Conservation (phyloP, 2,329 filamentous ascomycete species). For the Neopestalotiopsis sp. region DNA sequence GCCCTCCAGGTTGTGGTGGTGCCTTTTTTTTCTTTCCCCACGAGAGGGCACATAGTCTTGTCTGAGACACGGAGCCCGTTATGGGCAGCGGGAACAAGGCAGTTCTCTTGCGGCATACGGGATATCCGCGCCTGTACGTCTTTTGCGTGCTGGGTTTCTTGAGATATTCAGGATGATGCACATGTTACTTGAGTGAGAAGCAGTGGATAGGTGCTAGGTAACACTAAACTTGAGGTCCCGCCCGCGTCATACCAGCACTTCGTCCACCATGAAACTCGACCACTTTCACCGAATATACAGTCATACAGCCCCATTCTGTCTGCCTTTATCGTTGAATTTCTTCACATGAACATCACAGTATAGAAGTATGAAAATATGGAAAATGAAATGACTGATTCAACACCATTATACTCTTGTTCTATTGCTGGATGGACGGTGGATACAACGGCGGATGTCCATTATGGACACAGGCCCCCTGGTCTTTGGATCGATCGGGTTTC, state of each 20-base stretch:
- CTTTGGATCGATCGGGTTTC: constrained; percentile 1
- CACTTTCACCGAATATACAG: too few species aligned
- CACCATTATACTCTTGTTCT: neutral
- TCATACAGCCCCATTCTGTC: too few species aligned
- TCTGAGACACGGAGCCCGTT: constrained; percentile 4
- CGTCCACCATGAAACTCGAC: too few species aligned
- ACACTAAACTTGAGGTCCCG: too few species aligned
- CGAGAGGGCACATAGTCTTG: neutral
- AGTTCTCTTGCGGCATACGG: neutral
- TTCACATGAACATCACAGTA: neutral
- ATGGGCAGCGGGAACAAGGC: neutral
- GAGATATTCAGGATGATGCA: neutral
- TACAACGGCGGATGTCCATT: neutral
- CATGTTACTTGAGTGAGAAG: neutral
- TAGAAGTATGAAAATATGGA: neutral
- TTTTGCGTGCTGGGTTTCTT: neutral
- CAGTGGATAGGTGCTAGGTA: too few species aligned
- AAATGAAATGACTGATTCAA: neutral
- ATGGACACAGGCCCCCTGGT: neutral
- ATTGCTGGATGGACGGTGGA: neutral
- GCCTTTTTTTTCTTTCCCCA: neutral
- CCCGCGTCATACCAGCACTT: too few species aligned
- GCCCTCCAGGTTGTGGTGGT: too few species aligned
- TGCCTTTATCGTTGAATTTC: too few species aligned
- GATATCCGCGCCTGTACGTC: neutral